phyloP scores from a whole-genome alignment of 2,329 filamentous ascomycete genomes.

The Stagonosporopsis vannaccii region DNA sequence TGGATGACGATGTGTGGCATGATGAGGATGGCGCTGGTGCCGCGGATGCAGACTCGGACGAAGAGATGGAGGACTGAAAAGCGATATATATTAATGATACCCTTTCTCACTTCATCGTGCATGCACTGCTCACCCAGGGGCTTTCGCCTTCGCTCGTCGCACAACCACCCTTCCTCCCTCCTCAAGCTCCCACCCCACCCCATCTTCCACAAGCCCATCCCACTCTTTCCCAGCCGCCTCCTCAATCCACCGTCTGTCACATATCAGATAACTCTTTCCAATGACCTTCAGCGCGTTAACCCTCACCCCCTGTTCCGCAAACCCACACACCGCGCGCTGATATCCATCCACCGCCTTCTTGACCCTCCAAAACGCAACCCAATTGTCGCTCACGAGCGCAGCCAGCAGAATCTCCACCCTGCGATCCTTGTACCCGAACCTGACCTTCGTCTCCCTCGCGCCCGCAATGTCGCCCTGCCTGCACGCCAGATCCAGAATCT shows the following conservation, averaged over 20 bases:
- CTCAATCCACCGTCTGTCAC: conserved; percentile 72
- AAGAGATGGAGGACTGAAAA: conserved; percentile 54
- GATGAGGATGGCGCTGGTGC: conserved; percentile 50
- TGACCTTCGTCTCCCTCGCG: conserved; percentile 72
- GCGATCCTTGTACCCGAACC: conserved; percentile 69
- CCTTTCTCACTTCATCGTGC: conserved; percentile 23
- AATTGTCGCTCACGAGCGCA: conserved; percentile 82
- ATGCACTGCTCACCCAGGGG: not conserved
- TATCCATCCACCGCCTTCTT: conserved; percentile 80
- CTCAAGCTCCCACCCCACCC: conserved; percentile 85
- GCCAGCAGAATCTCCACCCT: conserved; percentile 73
- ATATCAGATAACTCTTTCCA: conserved; percentile 79
- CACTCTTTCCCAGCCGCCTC: conserved; percentile 72
- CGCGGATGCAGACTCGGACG: conserved; percentile 51
- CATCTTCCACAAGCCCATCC: conserved; percentile 72
- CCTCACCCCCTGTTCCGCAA: conserved; percentile 76
- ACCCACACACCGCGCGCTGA: conserved; percentile 79
- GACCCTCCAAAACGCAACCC: conserved; percentile 76
- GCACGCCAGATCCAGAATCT: conserved; percentile 88
- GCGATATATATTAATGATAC: conserved; percentile 40
- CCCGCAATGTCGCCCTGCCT: conserved; percentile 76
- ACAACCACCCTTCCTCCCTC: conserved; percentile 76
- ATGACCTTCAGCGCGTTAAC: conserved; percentile 85
- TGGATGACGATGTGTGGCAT: conserved; percentile 61
- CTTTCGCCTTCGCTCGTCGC: conserved; percentile 61